A percentile compares a stretch with the other conserved stretches of the same genome.
Evolutionary conservation across 345 rosid genomes (phyloP).

Genomic region (Erucastrum elatum): DNA sequence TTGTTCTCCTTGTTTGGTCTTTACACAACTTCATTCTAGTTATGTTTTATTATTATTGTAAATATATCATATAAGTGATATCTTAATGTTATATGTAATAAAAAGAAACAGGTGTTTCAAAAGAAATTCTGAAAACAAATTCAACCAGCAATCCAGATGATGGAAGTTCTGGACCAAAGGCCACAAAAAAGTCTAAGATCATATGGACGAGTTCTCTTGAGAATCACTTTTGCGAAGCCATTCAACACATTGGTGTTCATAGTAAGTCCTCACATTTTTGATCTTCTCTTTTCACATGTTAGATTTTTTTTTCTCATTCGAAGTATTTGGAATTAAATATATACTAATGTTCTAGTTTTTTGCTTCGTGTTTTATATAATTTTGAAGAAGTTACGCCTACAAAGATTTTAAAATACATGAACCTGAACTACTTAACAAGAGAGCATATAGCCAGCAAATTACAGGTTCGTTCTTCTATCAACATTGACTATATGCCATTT

Average conservation of each 20-base stretch:
- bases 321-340: not conserved
- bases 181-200: slow-evolving; percentile 46
- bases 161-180: not conserved
- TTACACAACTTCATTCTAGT: not conserved
- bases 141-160: not conserved
- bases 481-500: not conserved
- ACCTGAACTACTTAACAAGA: slow-evolving; percentile 52
- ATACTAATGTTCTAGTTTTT: not conserved
- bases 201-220: slow-evolving; percentile 59
- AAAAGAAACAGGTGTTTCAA: not conserved
- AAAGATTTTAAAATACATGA: slow-evolving; percentile 60
- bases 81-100: not conserved
- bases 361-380: slow-evolving; percentile 13
- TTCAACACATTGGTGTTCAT: slow-evolving; percentile 43
- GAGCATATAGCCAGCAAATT: slow-evolving; percentile 66
- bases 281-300: not conserved
- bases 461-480: slow-evolving; percentile 51
- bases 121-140: not conserved
- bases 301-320: not conserved
- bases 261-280: slow-evolving; percentile 45
- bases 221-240: slow-evolving; percentile 46
- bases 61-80: not conserved
- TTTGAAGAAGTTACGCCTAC: slow-evolving; percentile 64
- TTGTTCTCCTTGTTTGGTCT: not conserved
- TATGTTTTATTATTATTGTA: not conserved